A percentile compares a stretch with the other conserved stretches of the same genome.
These are phyloP conservation scores for Ophiostoma fasciatum DNA, from an alignment of 2,329 filamentous ascomycete species.

Conservation along the genomic window DNA sequence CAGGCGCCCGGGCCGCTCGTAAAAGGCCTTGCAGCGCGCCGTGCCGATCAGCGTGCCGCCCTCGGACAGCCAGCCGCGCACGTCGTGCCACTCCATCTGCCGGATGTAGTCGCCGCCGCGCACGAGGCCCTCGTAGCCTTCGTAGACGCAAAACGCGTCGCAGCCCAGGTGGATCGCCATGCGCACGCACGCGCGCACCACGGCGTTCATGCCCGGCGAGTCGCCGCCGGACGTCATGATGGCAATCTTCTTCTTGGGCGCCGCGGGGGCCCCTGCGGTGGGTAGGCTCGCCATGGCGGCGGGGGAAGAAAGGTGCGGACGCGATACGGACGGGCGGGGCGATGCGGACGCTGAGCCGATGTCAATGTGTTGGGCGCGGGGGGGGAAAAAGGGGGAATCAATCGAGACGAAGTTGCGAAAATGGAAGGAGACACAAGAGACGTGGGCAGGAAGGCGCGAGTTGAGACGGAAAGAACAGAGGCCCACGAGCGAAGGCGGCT, in stretches of 20 bases:
- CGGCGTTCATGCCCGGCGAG: constrained; percentile 88
- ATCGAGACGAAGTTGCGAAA: background rate
- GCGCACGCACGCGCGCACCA: constrained; percentile 78
- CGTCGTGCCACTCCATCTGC: constrained; percentile 82
- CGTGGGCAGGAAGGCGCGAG: background rate
- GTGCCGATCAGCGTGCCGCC: constrained; percentile 94
- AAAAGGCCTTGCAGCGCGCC: constrained; percentile 83
- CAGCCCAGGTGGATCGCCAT: constrained; percentile 77
- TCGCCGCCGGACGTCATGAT: constrained; percentile 93
- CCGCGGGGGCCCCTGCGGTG: constrained; percentile 5
- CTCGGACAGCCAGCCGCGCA: constrained; percentile 84
- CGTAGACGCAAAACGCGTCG: constrained; percentile 69
- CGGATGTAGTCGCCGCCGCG: constrained; percentile 77
- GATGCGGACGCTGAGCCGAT: no score
- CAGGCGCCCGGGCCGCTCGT: constrained; percentile 70
- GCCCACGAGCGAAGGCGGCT: no score
- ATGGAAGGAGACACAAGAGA: background rate
- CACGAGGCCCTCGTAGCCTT: constrained; percentile 92
- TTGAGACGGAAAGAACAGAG: no score
- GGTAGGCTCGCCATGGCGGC: constrained; percentile 1
- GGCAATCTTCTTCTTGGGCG: constrained; percentile 54
- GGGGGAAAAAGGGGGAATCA: background rate
- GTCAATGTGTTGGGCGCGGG: no score
- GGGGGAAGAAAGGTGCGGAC: background rate
- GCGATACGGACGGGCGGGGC: no score